Conservation (phyloP, 441 rosid species). For the Gossypium trilobum region DNA sequence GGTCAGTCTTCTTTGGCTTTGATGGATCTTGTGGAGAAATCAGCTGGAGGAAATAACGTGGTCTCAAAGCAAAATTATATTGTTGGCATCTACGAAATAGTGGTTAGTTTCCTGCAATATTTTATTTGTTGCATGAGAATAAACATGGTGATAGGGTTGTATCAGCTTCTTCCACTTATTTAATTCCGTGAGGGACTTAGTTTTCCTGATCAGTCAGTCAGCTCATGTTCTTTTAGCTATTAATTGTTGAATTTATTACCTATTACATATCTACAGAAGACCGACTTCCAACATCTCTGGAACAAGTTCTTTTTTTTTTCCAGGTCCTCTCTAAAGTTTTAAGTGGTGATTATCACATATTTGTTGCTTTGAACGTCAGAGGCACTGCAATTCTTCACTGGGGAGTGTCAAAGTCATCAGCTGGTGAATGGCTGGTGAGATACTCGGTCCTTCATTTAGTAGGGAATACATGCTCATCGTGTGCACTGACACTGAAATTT, state of each 20-base stretch:
- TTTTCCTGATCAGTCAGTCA: background rate
- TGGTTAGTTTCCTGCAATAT: conserved; percentile 34
- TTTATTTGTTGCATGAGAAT: conserved; percentile 4
- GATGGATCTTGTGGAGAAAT: conserved; percentile 37
- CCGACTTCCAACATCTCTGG: background rate
- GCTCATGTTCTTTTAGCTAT: background rate
- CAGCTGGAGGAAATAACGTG: conserved; percentile 35
- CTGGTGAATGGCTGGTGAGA: conserved; percentile 61
- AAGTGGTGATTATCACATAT: conserved; percentile 32
- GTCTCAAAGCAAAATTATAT: conserved; percentile 36
- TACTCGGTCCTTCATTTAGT: conserved; percentile 10
- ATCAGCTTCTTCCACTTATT: background rate
- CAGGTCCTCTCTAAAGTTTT: conserved; percentile 39
- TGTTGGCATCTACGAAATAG: conserved; percentile 34
- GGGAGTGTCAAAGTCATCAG: conserved; percentile 46
- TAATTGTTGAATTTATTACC: background rate
- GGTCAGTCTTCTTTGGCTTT: conserved; percentile 27
- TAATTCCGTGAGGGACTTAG: background rate
- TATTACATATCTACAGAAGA: background rate
- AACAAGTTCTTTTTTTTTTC: conserved; percentile 6
- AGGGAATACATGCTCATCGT: background rate
- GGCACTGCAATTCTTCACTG: conserved; percentile 54
- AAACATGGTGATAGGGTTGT: background rate
- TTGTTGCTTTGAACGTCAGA: conserved; percentile 42
- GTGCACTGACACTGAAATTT: background rate